Base-by-base conservation (phyloP, 768 basidiomycete species). In the Kwoniella newhampshirensis region DNA sequence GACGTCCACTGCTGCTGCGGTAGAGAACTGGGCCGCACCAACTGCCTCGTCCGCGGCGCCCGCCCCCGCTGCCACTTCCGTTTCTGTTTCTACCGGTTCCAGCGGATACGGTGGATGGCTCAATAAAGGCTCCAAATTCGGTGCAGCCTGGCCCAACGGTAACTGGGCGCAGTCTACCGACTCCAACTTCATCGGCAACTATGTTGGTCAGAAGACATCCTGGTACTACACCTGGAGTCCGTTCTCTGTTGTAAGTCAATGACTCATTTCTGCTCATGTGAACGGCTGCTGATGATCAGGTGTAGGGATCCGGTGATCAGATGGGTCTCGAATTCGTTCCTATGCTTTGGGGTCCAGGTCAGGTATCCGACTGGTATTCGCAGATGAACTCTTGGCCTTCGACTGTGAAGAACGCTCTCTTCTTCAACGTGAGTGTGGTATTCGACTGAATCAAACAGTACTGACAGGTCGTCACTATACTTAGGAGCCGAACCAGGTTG, bases 391-490 rank as follows among this genome's bases (percentile, higher is more conserved):
- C 83, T 36, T 84, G 86, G 66, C 81, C 84, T 51, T 60, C 57
- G 12, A 71, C 60, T 9, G 70, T 73, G 64, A 76, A 21, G 67
- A 68, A 71, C 51, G 82, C 80, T 37, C 62, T 87, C 20, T 86
- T 84, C 51, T 76, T 81, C 71, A 96, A 94, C 68, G 91, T 69
- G 43, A 91, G 91, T 90, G 57, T 11, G 84, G 13, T n/a, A 20
- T 37, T 42, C 23, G 4, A 21, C 7, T 15, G 32, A 25, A 4
- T 11, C 20, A 17, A 15, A 17, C 20, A 23, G 53, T 40, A 3
- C 12, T 57, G 55, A 59, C 36, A 40, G 37, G 47, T 27, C 50
- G 7, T n/a, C 25, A 21, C 27, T n/a, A 28, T 11, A 15, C 18
- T 13, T 20, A 63, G 63, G 92, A 91, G 73, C 88, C 88, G 25